Percentiles rank a stretch among this genome's conserved stretches.
These are phyloP conservation scores for Clonostachys byssicola DNA, from an alignment of 2,329 filamentous ascomycete genomes.

Conservation along the genomic window DNA sequence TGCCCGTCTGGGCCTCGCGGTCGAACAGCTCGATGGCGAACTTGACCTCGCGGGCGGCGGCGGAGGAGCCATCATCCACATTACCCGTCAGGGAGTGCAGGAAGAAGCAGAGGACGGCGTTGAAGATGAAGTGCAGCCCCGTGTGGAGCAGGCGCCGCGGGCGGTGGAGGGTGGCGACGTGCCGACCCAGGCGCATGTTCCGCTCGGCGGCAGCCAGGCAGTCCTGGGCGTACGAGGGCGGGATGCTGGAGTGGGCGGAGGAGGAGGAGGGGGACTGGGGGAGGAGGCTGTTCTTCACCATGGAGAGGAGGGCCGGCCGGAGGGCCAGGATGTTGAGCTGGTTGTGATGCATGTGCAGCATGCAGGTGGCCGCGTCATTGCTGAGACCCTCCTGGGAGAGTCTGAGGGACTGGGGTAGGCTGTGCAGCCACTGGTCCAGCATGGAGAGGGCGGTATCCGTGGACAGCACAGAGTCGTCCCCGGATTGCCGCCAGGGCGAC, in stretches of 20 bases:
- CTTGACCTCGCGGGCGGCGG: slow-evolving; percentile 22
- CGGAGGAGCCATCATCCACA: slow-evolving; percentile 5
- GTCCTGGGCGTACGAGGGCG: slow-evolving; percentile 21
- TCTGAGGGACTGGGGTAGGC: slow-evolving; percentile 30
- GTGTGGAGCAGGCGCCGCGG: slow-evolving; percentile 35
- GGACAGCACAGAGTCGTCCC: slow-evolving; percentile 17
- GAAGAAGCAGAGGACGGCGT: slow-evolving; percentile 41
- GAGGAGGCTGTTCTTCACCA: slow-evolving; percentile 26
- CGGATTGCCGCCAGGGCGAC: slow-evolving; percentile 13
- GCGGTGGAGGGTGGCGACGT: slow-evolving; percentile 27
- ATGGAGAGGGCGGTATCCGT: slow-evolving; percentile 32
- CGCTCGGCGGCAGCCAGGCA: slow-evolving; percentile 38
- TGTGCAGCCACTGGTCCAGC: slow-evolving; percentile 34
- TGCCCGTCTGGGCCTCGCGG: slow-evolving; percentile 28
- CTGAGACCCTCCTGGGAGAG: slow-evolving; percentile 25
- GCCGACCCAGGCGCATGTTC: slow-evolving; percentile 38
- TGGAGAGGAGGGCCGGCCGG: slow-evolving; percentile 40
- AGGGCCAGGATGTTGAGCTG: slow-evolving; percentile 43
- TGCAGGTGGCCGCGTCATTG: slow-evolving; percentile 34
- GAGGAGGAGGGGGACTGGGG: background rate
- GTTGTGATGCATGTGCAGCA: slow-evolving; percentile 45
- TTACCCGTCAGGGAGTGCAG: slow-evolving; percentile 29
- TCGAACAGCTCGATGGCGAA: slow-evolving; percentile 37
- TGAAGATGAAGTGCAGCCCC: slow-evolving; percentile 44
- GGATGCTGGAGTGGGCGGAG: background rate